Conservation (phyloP, 306 rosid genomes). For the Hylodesmum podocarpum region DNA sequence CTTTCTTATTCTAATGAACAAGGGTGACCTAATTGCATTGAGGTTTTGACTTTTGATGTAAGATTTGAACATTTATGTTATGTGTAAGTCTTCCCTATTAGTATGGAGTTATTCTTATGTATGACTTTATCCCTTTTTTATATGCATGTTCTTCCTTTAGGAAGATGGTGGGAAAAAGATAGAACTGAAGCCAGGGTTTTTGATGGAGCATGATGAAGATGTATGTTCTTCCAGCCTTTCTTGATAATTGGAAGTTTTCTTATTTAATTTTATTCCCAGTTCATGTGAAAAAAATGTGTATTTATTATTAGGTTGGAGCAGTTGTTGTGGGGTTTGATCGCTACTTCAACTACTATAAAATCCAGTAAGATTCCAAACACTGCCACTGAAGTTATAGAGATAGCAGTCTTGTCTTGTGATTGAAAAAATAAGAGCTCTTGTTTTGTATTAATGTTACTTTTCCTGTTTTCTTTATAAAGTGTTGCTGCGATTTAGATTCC, state of each 20-base stretch:
- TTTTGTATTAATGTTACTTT: conserved; percentile 13
- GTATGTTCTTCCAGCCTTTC: conserved; percentile 46
- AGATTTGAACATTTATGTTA: not conserved
- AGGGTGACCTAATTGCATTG: not conserved
- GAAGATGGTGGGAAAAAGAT: conserved; percentile 92
- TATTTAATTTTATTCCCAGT: not conserved
- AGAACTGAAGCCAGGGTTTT: conserved; percentile 90
- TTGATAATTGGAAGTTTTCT: conserved; percentile 4
- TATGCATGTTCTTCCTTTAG: conserved; percentile 40
- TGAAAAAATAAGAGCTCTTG: conserved; percentile 4
- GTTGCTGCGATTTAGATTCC: not conserved
- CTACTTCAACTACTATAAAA: conserved; percentile 91
- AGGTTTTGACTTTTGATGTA: conserved; percentile 2
- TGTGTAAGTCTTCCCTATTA: not conserved
- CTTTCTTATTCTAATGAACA: conserved; percentile 10
- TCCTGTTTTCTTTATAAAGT: not conserved
- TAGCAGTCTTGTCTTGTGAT: not conserved
- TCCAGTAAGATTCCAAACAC: conserved; percentile 75
- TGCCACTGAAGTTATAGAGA: conserved; percentile 14
- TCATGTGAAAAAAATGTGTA: conserved; percentile 24
- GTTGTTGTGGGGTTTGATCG: conserved; percentile 99
- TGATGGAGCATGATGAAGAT: conserved; percentile 89
- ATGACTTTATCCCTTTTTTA: not conserved
- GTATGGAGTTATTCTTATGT: not conserved
- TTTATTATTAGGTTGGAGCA: conserved; percentile 81